Percentiles rank a stretch among this genome's conserved stretches.
These are phyloP conservation scores for Lumnitzera littorea DNA, from an alignment of 345 rosid species.

Conservation along the genomic window DNA sequence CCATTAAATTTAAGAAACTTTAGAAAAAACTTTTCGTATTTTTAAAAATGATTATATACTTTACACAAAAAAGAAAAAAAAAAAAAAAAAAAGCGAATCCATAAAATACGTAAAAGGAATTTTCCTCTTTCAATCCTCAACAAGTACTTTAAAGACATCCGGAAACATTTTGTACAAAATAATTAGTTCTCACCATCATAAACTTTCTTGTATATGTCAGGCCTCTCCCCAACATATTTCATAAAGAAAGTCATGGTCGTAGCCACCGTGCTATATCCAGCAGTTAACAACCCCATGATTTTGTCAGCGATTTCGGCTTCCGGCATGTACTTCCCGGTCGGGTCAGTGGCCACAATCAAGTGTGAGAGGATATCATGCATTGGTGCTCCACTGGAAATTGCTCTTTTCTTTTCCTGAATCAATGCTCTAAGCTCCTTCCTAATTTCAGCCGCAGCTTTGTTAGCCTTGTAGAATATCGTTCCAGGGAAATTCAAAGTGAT, in stretches of 20 bases:
- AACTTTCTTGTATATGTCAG: constrained; percentile 32
- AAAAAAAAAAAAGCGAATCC: too few species aligned
- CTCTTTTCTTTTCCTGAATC: constrained; percentile 32
- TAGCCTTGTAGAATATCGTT: constrained; percentile 30
- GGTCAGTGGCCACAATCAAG: constrained; percentile 29
- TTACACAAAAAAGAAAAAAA: too few species aligned
- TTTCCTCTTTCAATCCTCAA: too few species aligned
- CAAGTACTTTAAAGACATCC: too few species aligned
- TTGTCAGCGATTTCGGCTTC: constrained; percentile 47
- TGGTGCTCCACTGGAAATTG: constrained; percentile 19
- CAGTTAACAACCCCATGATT: constrained; percentile 47
- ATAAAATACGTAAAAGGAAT: too few species aligned
- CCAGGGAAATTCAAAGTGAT: constrained; percentile 33
- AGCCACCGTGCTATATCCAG: constrained; percentile 52
- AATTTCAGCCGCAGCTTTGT: constrained; percentile 24
- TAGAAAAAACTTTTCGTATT: too few species aligned
- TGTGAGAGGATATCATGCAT: constrained; percentile 28
- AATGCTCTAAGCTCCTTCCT: constrained; percentile 24
- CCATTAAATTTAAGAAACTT: too few species aligned
- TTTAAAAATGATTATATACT: too few species aligned
- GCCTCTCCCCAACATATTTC: constrained; percentile 50
- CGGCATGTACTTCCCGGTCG: constrained; percentile 34
- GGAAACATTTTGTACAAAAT: neutral
- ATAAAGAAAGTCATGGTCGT: constrained; percentile 49
- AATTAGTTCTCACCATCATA: constrained; percentile 21